Percentiles rank a stretch among this genome's conserved stretches.
Evolutionary conservation across 441 rosid species (phyloP).

Genomic region (Erodium chrysanthum): DNA sequence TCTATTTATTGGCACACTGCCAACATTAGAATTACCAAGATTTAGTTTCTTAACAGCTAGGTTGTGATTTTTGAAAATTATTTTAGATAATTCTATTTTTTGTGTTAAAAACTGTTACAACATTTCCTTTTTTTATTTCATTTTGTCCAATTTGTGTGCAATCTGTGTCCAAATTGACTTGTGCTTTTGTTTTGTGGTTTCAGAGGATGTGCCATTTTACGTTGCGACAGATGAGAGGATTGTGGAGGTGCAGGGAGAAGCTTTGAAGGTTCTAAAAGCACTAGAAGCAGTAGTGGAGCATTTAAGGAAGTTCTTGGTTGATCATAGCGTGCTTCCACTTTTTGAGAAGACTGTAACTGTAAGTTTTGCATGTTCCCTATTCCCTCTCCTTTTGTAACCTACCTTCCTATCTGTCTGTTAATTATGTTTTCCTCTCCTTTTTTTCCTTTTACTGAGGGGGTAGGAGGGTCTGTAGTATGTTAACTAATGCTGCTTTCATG

Average conservation of each 20-base stretch:
- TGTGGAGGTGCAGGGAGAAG: constrained; percentile 54
- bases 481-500: constrained; percentile 13
- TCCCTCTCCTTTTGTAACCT: neutral
- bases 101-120: neutral
- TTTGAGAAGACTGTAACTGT: constrained; percentile 47
- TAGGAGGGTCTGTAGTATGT: neutral
- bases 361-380: constrained; percentile 9
- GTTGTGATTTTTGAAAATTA: neutral
- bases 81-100: neutral
- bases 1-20: neutral
- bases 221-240: constrained; percentile 47
- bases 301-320: constrained; percentile 60
- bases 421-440: neutral
- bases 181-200: constrained; percentile 8
- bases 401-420: neutral
- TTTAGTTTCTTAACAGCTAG: too few species aligned
- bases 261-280: constrained; percentile 42
- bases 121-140: neutral
- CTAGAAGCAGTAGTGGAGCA: constrained; percentile 52
- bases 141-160: constrained; percentile 1
- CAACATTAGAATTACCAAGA: too few species aligned
- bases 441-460: neutral
- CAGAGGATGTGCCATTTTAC: constrained; percentile 50
- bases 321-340: constrained; percentile 56
- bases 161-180: neutral